These are phyloP conservation scores for Eleusine indica DNA, from an alignment of 176 grass and related monocot genomes.

Conservation along the genomic window DNA sequence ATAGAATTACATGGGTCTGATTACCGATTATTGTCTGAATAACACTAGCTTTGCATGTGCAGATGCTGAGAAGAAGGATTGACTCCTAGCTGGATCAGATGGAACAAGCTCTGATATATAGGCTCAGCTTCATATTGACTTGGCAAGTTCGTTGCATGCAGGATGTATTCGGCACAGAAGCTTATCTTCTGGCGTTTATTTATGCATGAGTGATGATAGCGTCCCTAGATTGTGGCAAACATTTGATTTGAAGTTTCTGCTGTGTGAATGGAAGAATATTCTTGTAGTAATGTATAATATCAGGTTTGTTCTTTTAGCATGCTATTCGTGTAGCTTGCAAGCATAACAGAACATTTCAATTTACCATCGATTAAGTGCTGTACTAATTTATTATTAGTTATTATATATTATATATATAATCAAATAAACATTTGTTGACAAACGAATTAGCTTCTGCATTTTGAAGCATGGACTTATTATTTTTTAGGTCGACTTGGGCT, in stretches of 20 bases:
- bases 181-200: conserved; percentile 25
- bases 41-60: conserved; percentile 32
- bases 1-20: background rate
- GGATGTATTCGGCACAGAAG: conserved; percentile 25
- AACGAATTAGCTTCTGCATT: background rate
- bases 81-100: conserved; percentile 4
- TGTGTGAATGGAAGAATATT: conserved; percentile 11
- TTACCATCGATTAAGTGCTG: background rate
- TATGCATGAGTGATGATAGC: background rate
- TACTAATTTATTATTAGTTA: conserved; percentile 1
- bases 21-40: background rate
- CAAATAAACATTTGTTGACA: background rate
- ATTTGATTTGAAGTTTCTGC: background rate
- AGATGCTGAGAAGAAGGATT: conserved; percentile 44
- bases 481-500: background rate
- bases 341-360: background rate
- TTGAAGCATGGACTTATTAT: background rate
- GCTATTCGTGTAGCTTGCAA: conserved; percentile 16
- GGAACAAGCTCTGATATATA: conserved; percentile 21
- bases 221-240: background rate
- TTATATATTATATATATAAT: background rate
- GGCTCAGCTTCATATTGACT: conserved; percentile 19
- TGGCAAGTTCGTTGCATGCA: background rate
- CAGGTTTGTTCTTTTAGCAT: conserved; percentile 16
- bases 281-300: conserved; percentile 37